Evolutionary conservation across 2,329 filamentous ascomycete genomes (phyloP).

Genomic region (Neospermospora avenae): DNA sequence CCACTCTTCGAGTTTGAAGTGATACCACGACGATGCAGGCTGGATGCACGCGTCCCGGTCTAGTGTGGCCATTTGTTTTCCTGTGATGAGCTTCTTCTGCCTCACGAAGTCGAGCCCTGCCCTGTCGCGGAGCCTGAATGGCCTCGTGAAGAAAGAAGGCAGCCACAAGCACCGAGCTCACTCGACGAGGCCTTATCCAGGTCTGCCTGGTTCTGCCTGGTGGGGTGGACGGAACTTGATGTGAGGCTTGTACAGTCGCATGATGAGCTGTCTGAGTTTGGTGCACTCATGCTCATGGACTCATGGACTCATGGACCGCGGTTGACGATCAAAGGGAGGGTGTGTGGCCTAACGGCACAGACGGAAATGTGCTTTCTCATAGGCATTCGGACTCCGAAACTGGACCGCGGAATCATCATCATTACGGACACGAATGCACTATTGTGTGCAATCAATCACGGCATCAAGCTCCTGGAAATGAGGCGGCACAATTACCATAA

Average conservation of each 20-base stretch:
- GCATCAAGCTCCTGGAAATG: constrained; percentile 11
- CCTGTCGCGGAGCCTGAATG: background rate
- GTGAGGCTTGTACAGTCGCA: constrained; percentile 20
- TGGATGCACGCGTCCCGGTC: background rate
- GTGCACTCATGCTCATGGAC: too few relatives aligned
- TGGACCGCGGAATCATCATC: background rate
- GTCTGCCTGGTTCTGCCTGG: background rate
- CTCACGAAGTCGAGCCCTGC: background rate
- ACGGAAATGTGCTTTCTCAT: constrained; percentile 10
- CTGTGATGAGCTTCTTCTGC: constrained; percentile 12
- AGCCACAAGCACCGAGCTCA: constrained; percentile 6
- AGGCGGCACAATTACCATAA: constrained; percentile 6
- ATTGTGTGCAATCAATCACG: constrained; percentile 7
- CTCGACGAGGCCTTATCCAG: background rate
- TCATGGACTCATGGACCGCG: constrained; percentile 22
- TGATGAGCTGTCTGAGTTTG: constrained; percentile 21
- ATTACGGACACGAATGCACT: background rate
- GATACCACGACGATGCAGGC: background rate
- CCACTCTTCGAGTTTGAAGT: background rate
- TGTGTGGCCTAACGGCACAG: constrained; percentile 13
- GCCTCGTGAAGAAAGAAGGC: background rate
- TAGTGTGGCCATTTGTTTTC: background rate
- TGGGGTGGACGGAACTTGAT: background rate
- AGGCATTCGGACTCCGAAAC: background rate
- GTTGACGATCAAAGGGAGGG: constrained; percentile 19